phyloP scores from a whole-genome alignment of 2,329 filamentous ascomycete species.

The Calonectria leucothoes region DNA sequence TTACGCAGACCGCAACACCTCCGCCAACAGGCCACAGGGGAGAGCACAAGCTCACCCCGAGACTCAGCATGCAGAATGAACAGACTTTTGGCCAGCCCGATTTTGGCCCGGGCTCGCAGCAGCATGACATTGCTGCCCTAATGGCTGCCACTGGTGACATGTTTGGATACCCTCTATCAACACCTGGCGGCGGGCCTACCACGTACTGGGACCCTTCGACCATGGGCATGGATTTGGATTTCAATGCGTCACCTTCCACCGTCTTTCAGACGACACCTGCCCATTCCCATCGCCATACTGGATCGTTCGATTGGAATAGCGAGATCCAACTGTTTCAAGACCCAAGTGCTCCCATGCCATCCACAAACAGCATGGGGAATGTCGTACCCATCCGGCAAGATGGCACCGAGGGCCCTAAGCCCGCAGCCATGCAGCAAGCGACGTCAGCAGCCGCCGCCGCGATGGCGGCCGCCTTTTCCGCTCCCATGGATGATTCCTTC shows the following conservation, averaged over 20 bases:
- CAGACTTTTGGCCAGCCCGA: constrained; percentile 64
- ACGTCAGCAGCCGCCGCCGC: constrained; percentile 40
- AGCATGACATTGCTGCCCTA: constrained; percentile 61
- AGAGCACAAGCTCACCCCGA: constrained; percentile 65
- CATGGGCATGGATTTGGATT: constrained; percentile 73
- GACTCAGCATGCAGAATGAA: constrained; percentile 69
- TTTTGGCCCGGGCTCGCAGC: constrained; percentile 60
- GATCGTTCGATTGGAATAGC: constrained; percentile 68
- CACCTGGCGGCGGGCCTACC: constrained; percentile 60
- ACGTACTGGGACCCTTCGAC: constrained; percentile 70
- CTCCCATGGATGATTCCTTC: constrained; percentile 63
- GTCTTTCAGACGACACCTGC: constrained; percentile 53
- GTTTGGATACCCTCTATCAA: constrained; percentile 71
- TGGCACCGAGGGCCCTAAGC: constrained; percentile 63
- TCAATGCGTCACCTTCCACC: constrained; percentile 56
- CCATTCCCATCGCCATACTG: constrained; percentile 58
- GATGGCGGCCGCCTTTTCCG: constrained; percentile 55
- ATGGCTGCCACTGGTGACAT: constrained; percentile 64
- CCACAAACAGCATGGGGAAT: constrained; percentile 51
- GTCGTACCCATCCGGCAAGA: constrained; percentile 54
- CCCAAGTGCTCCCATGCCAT: constrained; percentile 41
- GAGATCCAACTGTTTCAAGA: constrained; percentile 67
- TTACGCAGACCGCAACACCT: constrained; percentile 67
- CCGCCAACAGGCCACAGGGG: constrained; percentile 68
- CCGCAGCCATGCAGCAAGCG: constrained; percentile 48